Evolutionary conservation across 208 protist species (phyloP).

Genomic region (Tetramitus jugosus): DNA sequence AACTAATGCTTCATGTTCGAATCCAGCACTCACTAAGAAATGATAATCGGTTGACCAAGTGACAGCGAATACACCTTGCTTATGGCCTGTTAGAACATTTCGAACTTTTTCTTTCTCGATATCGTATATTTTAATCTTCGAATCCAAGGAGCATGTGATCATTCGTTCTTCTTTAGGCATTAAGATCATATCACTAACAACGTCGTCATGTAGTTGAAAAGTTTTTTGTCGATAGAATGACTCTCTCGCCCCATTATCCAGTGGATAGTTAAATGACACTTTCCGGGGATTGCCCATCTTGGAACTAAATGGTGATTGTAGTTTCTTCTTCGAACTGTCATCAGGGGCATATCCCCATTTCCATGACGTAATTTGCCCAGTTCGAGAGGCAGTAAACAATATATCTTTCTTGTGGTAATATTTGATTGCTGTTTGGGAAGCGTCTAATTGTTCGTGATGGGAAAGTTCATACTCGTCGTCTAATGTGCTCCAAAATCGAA

Average conservation of each 20-base stretch:
- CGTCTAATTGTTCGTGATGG: neutral
- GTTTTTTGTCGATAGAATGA: neutral
- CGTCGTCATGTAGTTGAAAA: neutral
- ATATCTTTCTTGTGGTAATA: neutral
- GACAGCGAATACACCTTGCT: slow-evolving; percentile 28
- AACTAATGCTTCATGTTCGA: slow-evolving; percentile 22
- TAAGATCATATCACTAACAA: slow-evolving; percentile 1
- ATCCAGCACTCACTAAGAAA: slow-evolving; percentile 32
- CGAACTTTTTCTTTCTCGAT: neutral
- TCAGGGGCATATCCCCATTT: neutral
- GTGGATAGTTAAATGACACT: neutral
- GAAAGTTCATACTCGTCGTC: neutral
- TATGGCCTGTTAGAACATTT: slow-evolving; percentile 9
- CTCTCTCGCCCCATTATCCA: neutral
- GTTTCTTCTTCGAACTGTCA: neutral
- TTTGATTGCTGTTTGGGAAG: slow-evolving; percentile 6
- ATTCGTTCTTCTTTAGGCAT: slow-evolving; percentile 7
- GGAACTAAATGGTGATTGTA: neutral
- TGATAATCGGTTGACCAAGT: slow-evolving; percentile 29
- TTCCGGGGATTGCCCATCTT: neutral
- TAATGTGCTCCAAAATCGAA: neutral
- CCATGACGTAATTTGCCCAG: neutral
- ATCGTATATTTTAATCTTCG: neutral
- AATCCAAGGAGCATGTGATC: neutral
- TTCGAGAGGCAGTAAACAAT: slow-evolving; percentile 5